Evolutionary conservation across 2,329 filamentous ascomycete genomes (phyloP), one percentile per base, ranked within the genome.

Genomic region (Paraphaeosphaeria sporulosa): DNA sequence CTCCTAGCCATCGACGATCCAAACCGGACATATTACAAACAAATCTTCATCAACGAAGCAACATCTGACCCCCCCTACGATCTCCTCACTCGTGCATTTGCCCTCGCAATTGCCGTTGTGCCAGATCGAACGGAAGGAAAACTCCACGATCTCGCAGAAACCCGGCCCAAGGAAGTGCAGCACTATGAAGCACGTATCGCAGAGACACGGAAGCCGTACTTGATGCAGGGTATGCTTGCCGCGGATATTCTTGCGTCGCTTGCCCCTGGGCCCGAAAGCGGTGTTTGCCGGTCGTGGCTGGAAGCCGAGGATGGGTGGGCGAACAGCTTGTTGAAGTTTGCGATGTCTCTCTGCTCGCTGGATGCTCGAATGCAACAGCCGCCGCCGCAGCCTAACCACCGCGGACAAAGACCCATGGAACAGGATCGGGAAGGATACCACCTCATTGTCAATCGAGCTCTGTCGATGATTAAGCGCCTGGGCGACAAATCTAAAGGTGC

Each of bases 1-100:
- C 83, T 99, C 3, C 84, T 99, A 27, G 94, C 95, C 4, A 87
- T 94, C 54, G 95, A 98, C 74, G 94, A 98, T 68, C 94, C 95
- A 0, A 99, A 99, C 71, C 85, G 95, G 62, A 89, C 88, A 3
- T 89, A 91, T 69, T 98, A 94, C 81, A 91, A 90, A 75, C 84
- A 87, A 43, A 90, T 98, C 10, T 96, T 98, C 70, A 83, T 88
- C 21, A 84, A 89, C 7, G 93, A 96, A 69, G 84, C 88, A 7
- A 81, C 82, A 17, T 85, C 87, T 10, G 83, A 82, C 1, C 84
- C 88, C 8, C 86, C 91, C 0, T 89, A 89, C 67, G 93, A 97
- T 63, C 85, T 98, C 13, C 82, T 98, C 4, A 97, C 94, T 0
- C 89, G 91, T 59, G 87, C 93, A 0, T 98, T 99, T 77, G 93